Evolutionary conservation across 352 stramenopile species (phyloP), one percentile per base, ranked within the genome.

Genomic region (Peronospora farinosa): DNA sequence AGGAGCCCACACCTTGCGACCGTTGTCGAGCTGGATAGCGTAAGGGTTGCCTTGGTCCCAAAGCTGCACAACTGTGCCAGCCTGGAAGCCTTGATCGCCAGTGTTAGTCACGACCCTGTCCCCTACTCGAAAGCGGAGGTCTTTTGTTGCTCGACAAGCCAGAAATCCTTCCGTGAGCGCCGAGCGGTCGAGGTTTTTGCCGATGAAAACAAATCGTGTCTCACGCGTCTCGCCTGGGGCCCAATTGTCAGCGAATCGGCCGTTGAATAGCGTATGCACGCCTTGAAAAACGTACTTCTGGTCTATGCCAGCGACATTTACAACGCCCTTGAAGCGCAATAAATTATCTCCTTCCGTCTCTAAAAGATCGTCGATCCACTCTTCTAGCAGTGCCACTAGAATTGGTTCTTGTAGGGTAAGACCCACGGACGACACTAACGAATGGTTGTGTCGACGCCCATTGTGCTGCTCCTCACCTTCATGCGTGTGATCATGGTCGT

Each of bases 201-300:
- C 95, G 71, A 98, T 98, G 61, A 98, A 98, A 31, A 98, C 95
- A 65, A 97, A 96, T 32, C 96, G 93, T 48, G 90, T 96, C 42
- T 92, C 56, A 23, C 86, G 69, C 6, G 42, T 62, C 59, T 97
- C 92, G 11, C 60, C 74, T n/a, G 72, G 60, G 2, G 57, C 69
- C 92, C 92, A 98, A 30, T 74, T 73, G 12, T 81, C 84, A 32
- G 81, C 68, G 27, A 91, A 88, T 33, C 86, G 79, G 43, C 92
- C 92, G 67, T 97, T 95, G 60, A 97, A 95, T 38, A 98, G 96
- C 74, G 96, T 95, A 72, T 98, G 92, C 7, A 98, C 93, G 36
- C 92, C 92, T 60, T 98, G 92, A 61, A 97, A 98, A 7, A 97
- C 88, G 69, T 97, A 97, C 59, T 96, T 97, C 9, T 72, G 72